Evolutionary conservation across 2,329 filamentous ascomycete species (phyloP).

Genomic region (Bisporella sp.): DNA sequence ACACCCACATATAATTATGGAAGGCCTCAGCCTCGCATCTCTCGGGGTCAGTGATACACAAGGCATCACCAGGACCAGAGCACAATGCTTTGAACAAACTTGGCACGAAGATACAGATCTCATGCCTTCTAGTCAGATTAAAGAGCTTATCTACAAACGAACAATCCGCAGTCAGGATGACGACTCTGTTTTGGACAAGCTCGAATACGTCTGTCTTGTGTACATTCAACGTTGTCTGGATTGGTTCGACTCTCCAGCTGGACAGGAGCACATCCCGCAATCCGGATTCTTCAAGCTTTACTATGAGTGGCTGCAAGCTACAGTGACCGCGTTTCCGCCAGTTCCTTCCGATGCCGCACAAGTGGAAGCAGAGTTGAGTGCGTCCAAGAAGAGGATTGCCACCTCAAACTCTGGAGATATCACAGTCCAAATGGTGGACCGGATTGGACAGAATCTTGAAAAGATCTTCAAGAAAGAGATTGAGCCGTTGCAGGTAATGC

Average conservation of each 20-base stretch:
- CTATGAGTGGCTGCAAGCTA: not conserved
- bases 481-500: constrained; percentile 10
- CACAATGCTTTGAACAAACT: no score
- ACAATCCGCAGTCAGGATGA: not conserved
- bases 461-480: not conserved
- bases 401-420: not conserved
- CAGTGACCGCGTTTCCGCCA: not conserved
- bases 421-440: constrained; percentile 22
- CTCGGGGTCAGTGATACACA: no score
- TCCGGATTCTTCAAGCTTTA: not conserved
- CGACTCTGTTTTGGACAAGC: not conserved
- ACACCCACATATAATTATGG: no score
- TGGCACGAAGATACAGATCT: no score
- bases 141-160: no score
- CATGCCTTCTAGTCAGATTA: no score
- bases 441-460: constrained; percentile 9
- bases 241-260: not conserved
- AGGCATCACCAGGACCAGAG: no score
- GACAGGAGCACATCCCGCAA: not conserved
- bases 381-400: not conserved
- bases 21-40: no score
- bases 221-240: not conserved
- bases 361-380: not conserved
- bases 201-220: constrained; percentile 1
- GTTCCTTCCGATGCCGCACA: not conserved